phyloP scores from a whole-genome alignment of 805 yeast genomes.

The Starmerella etchellsii region DNA sequence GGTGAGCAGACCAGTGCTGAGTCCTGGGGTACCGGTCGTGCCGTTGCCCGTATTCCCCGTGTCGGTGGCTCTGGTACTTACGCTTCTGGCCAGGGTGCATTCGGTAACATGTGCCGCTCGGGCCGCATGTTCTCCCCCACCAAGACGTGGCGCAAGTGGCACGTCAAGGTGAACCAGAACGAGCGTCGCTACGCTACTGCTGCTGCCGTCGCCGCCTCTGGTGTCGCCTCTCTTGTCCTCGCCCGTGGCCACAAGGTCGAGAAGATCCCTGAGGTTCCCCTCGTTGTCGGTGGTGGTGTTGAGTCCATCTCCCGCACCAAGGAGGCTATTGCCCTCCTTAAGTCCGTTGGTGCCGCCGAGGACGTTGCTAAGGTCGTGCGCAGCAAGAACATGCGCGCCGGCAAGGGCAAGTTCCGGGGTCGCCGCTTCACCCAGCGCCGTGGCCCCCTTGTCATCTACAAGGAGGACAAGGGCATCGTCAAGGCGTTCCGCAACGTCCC shows the following conservation, averaged over 20 bases:
- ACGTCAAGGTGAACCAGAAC: conserved; percentile 99
- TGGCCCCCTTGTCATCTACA: conserved; percentile 98
- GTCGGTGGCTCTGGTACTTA: conserved; percentile 99
- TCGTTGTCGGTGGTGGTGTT: conserved; percentile 85
- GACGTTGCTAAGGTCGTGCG: conserved; percentile 96
- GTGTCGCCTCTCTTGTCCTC: conserved; percentile 92
- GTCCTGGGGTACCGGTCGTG: conserved; percentile 99
- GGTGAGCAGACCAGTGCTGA: conserved; percentile 99
- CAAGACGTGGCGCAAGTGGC: conserved; percentile 99
- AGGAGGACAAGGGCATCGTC: conserved; percentile 92
- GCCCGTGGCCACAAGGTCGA: conserved; percentile 99
- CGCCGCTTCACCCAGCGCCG: conserved; percentile 99
- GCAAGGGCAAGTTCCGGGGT: conserved; percentile 99
- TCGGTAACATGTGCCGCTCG: conserved; percentile 99
- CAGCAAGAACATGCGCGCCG: conserved; percentile 98
- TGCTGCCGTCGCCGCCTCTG: conserved; percentile 98
- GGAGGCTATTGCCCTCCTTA: conserved; percentile 96
- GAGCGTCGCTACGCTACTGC: conserved; percentile 99
- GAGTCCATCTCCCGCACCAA: conserved; percentile 93
- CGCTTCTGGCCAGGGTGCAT: conserved; percentile 99
- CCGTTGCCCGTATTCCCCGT: conserved; percentile 99
- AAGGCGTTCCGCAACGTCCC: conserved; percentile 99
- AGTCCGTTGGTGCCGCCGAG: conserved; percentile 97
- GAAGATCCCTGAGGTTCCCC: conserved; percentile 95
- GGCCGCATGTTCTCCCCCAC: conserved; percentile 99